Base-by-base conservation (phyloP, 1,284 basidiomycete species). In the Phylloboletellus chloephorus region DNA sequence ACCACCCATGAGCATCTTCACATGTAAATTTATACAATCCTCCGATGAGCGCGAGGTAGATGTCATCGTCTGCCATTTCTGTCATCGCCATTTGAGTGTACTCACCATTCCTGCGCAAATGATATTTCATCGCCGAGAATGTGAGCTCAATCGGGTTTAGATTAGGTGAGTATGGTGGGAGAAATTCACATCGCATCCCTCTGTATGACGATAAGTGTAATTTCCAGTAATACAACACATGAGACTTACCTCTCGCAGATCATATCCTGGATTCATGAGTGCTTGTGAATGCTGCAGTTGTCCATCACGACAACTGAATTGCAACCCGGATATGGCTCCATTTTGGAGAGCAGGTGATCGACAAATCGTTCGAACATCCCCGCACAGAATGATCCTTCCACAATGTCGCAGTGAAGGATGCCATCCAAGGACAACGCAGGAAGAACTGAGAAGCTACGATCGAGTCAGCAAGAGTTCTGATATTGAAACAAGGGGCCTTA, bases 371-470 rank as follows among this genome's bases (percentile, higher is more conserved):
- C 17, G 13, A 47, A 48, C 0, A 13, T 33, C 0, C 15, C 28
- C 1, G 32, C 47, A 11, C 25, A 42, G 6, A 43, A 48, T 0
- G 37, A 48, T 1, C 45, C 46, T 15, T 49, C 16, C 0, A 49
- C 34, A 0, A 43, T 12, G 0, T 24, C 3, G 7, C 46, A 49
- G 5, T 49, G 31, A 1, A 49, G 0, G 5, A 50, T 49, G 2
- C 37, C 43, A 25, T 47, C 29, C 1, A 50, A 23, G 0, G 26
- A 47, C 0, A 49, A 20, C 0, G 24, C 37, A 9, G 39, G 48
- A 1, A 50, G 47, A 19, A 50, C 37, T 0, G 33, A 50, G 5
- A 31, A 47, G 2, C 48, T 50, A 1, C 6, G 11, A 21, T 3
- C n/a, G 8, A 5, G 5, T 39, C 7, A 44, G 12, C 9, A 23